These are phyloP conservation scores for Brassica balearica DNA, from an alignment of 441 rosid species.

Conservation along the genomic window DNA sequence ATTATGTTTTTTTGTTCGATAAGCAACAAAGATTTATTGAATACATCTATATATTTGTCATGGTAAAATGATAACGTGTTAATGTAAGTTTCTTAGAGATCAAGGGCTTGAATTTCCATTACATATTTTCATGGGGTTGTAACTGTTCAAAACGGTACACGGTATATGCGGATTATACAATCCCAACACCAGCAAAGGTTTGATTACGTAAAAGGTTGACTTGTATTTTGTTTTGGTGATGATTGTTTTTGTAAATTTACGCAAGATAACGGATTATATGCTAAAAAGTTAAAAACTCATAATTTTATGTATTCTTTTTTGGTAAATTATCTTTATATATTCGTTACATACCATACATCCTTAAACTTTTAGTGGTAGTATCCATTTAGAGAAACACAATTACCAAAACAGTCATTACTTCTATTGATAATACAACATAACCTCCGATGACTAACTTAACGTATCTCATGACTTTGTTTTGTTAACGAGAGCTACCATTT, in stretches of 20 bases:
- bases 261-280: neutral
- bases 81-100: neutral
- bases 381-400: no score
- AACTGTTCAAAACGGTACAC: no score
- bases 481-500: constrained; percentile 35
- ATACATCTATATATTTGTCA: neutral
- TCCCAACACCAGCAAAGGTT: no score
- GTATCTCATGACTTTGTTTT: neutral
- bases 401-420: no score
- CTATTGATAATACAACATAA: constrained; percentile 14
- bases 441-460: constrained; percentile 26
- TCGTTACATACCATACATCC: no score
- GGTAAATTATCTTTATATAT: no score
- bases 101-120: neutral
- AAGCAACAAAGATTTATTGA: neutral
- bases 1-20: neutral
- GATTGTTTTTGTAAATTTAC: neutral
- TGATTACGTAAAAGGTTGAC: neutral
- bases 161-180: no score
- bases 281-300: no score
- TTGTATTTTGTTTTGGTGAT: neutral
- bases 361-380: no score
- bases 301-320: no score
- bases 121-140: no score
- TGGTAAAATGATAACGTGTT: neutral